Evolutionary conservation across 306 rosid species (phyloP).

Genomic region (Vigna mungo): DNA sequence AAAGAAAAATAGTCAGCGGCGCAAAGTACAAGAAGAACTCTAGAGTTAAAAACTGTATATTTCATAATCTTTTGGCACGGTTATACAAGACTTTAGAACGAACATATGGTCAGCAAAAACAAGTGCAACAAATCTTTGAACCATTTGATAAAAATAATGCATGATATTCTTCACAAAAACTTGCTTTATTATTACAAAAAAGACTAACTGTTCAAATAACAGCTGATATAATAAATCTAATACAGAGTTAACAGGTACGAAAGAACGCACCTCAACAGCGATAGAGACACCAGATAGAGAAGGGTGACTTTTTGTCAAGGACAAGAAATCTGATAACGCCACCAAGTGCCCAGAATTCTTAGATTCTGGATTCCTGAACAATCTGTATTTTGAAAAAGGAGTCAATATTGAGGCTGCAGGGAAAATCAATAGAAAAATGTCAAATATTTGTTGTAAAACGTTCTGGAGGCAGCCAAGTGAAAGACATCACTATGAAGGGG

Average conservation of each 20-base stretch:
- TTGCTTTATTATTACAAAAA: not conserved
- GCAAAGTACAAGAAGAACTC: constrained; percentile 1
- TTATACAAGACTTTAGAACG: not conserved
- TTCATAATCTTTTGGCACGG: not conserved
- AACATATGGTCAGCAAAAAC: constrained; percentile 1
- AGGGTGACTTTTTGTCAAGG: constrained; percentile 66
- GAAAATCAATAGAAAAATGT: constrained; percentile 36
- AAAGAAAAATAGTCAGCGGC: not conserved
- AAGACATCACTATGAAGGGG: constrained; percentile 31
- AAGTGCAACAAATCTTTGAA: not conserved
- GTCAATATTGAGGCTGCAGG: constrained; percentile 72
- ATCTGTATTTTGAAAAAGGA: constrained; percentile 44
- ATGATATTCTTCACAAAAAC: constrained; percentile 4
- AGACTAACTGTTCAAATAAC: constrained; percentile 13
- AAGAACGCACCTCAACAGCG: constrained; percentile 70
- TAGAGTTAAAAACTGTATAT: not conserved
- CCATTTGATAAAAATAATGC: not conserved
- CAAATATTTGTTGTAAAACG: constrained; percentile 32
- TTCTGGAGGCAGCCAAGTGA: constrained; percentile 9
- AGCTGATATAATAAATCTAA: constrained; percentile 12
- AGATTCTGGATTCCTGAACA: constrained; percentile 71
- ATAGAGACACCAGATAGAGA: constrained; percentile 78
- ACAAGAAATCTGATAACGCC: constrained; percentile 75
- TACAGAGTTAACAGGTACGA: not conserved
- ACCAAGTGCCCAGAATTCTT: constrained; percentile 55